Evolutionary conservation across 1,139 yeast species (phyloP).

Genomic region (Candida sojae): DNA sequence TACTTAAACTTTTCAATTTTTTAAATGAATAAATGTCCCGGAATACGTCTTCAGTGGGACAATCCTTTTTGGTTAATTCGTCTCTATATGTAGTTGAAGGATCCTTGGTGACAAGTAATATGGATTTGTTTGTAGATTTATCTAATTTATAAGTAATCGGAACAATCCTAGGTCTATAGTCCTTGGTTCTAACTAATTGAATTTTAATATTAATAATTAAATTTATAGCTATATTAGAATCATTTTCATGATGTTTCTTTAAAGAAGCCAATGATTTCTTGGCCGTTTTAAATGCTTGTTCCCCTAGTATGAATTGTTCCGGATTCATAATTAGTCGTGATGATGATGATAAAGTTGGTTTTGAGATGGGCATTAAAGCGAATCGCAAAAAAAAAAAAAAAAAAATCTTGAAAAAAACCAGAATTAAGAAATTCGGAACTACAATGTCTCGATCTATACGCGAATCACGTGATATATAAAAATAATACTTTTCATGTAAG

Average conservation of each 20-base stretch:
- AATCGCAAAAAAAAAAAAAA: not conserved
- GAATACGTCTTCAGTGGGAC: constrained; percentile 60
- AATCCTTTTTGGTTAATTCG: constrained; percentile 44
- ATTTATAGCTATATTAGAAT: constrained; percentile 29
- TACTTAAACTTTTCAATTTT: constrained; percentile 50
- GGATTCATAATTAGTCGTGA: constrained; percentile 1
- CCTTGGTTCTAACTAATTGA: constrained; percentile 51
- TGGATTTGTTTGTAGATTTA: constrained; percentile 47
- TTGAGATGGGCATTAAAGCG: constrained; percentile 3
- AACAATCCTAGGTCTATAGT: constrained; percentile 64
- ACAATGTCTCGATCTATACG: too few relatives aligned
- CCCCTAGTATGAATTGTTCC: constrained; percentile 23
- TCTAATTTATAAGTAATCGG: constrained; percentile 57
- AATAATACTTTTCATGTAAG: not conserved
- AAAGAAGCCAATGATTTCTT: constrained; percentile 26
- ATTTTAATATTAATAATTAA: constrained; percentile 55
- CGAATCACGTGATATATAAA: too few relatives aligned
- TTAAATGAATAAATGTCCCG: constrained; percentile 59
- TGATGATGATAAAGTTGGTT: not conserved
- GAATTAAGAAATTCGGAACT: too few relatives aligned
- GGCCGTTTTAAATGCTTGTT: constrained; percentile 24
- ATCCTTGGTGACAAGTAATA: constrained; percentile 67
- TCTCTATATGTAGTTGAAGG: constrained; percentile 59
- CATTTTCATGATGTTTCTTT: constrained; percentile 12
- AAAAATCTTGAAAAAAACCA: not conserved